Evolutionary conservation across 208 protist species (phyloP), one percentile per base, ranked within the genome.

Genomic region (Sergeia podlipaevii): DNA sequence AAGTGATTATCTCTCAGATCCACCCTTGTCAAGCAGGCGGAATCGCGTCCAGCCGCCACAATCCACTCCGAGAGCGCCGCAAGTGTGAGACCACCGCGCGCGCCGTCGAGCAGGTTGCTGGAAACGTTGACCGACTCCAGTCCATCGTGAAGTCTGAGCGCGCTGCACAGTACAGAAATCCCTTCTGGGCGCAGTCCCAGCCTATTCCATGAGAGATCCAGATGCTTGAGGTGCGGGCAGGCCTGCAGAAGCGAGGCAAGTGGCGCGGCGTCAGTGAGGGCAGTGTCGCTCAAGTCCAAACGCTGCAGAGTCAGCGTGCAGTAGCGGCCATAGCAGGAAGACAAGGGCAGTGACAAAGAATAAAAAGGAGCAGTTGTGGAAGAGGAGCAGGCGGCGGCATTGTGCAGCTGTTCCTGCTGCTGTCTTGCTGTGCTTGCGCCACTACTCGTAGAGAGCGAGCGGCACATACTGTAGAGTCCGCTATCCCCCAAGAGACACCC

Each of bases 151-250:
- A 65, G 37, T 17, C 44, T 50, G 43, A 78, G 39, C 2, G 65
- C 65, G 15, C 48, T 60, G 38, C 65, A 81, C 4, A 80, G 47
- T 23, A 69, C 20, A 1, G 68, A 28, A 1, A 85, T 33, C 4
- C 61, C 60, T 4, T 32, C 43, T 2, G 61, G 47, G 10, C 30
- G 54, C 18, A 58, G 42, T 20, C 81, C 77, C n/a, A 85, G 29
- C 33, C 56, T 54, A 48, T 89, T 89, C 37, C 49, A 29, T 2
- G 81, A 74, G 2, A 89, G 24, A 58, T 80, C 52, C 15, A 89
- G 41, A 10, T 38, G 21, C 15, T 20, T 34, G 13, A 89, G 46
- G 18, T 46, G 55, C 3, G 65, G 46, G 6, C 70, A 58, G 18
- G 67, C 49, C 6, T 48, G 51, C 4, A 80, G 28, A 1, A 85